Conservation (phyloP, 345 rosid genomes). For the Pelargonium nanum region DNA sequence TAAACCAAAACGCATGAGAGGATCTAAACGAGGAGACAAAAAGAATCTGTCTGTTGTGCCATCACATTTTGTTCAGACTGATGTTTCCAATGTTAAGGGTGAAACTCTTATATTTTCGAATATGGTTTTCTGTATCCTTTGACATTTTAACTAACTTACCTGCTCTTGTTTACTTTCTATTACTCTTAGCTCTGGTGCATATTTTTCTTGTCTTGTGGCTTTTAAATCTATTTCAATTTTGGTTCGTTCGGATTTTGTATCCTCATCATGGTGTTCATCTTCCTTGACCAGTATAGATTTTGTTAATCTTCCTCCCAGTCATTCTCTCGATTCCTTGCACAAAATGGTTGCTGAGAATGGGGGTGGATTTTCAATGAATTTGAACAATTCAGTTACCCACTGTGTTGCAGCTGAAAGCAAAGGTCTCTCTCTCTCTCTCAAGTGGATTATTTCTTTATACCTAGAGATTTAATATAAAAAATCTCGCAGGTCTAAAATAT, state of each 20-base stretch:
- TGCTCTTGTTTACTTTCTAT: slow-evolving; percentile 4
- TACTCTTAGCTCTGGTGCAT: not conserved
- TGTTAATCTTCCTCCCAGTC: slow-evolving; percentile 56
- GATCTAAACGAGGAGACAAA: slow-evolving; percentile 46
- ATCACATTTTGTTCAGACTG: slow-evolving; percentile 70
- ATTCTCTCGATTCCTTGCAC: slow-evolving; percentile 62
- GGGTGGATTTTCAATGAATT: slow-evolving; percentile 86
- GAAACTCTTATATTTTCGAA: slow-evolving; percentile 67
- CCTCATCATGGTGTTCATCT: slow-evolving; percentile 4
- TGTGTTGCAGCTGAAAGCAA: slow-evolving; percentile 85
- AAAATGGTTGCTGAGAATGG: slow-evolving; percentile 91
- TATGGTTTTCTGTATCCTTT: slow-evolving; percentile 91
- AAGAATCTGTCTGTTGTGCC: slow-evolving; percentile 57
- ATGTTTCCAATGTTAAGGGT: slow-evolving; percentile 68
- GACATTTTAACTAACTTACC: slow-evolving; percentile 1
- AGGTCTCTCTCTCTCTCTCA: slow-evolving; percentile 42
- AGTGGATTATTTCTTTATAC: not conserved
- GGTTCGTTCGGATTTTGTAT: slow-evolving; percentile 5
- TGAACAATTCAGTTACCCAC: slow-evolving; percentile 80
- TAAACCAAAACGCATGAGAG: slow-evolving; percentile 28
- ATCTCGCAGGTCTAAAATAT: slow-evolving; percentile 66
- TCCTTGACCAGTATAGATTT: slow-evolving; percentile 62
- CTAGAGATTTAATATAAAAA: not conserved
- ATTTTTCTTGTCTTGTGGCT: slow-evolving; percentile 1
- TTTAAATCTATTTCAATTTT: not conserved